Base-by-base conservation (phyloP, 805 yeast genomes). In the Candida jianshihensis region DNA sequence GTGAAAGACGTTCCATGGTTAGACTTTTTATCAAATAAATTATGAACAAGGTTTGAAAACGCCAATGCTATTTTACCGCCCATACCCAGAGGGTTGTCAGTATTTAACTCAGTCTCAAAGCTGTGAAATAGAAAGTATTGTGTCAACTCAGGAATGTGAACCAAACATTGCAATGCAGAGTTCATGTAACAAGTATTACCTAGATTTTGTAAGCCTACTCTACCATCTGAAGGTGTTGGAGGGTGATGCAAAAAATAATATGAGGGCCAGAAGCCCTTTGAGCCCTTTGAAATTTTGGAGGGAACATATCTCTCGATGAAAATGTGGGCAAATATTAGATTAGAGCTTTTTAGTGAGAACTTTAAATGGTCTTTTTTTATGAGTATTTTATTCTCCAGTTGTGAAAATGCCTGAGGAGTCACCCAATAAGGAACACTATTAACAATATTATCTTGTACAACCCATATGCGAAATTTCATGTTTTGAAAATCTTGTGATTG, bases 141-240 rank as follows among this genome's bases (percentile, higher is more conserved):
- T 9, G 80, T 73, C 19, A 92, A 59, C 56, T 87, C 96, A 1
- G 95, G 95, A 11, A 89, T 70, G 53, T 90, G 97, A 0, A 76
- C 71, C 29, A 90, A 61, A 51, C 97, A 90, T 53, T 92, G 97
- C 31, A 90, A 61, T 0, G 96, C 96, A 9, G 95, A 84, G 57
- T 87, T 88, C 97, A 89, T 88, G 57, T 87, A 89, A 57, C 97
- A 89, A 0, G 95, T 80, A 54, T 89, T 89, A 3, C 97, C 97
- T 42, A 88, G 62, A 52, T 86, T 89, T 35, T 69, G 63, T 51
- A 81, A 46, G 42, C 97, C 81, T 40, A 68, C 57, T 32, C 66
- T 53, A 45, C 96, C 89, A 37, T 55, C 50, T 2, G 64, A 50
- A n/a, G 57, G 54, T 1, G 41, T 18, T 4, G 60, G 48, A 9